Evolutionary conservation across 768 basidiomycete genomes (phyloP), one percentile per base, ranked within the genome.

Genomic region (Trametes cubensis): DNA sequence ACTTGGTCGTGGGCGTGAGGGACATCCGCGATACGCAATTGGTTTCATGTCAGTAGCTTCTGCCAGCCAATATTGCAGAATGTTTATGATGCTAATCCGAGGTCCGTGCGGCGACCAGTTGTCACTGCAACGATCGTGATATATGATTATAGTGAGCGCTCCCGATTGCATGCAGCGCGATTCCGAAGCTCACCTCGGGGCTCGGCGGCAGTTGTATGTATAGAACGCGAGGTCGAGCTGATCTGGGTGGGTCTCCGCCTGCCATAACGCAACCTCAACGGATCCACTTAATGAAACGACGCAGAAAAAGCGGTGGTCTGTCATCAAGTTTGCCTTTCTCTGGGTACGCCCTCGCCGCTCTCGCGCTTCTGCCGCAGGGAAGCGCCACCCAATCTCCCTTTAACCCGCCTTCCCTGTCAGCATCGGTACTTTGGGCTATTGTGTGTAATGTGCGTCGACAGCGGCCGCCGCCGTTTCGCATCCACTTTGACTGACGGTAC

Each of bases 391-490:
- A 58, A 54, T 28, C 40, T 46, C 60, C 39, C 23, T 18, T 38
- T 52, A 15, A 38, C 30, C 45, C 20, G 20, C 23, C 42, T 42
- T 39, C 39, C 30, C 21, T 25, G 14, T 2, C 39, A 73, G 72
- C 68, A 72, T 61, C 71, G 72, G 0, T 73, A 73, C 48, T 69
- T 73, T 42, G 72, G 72, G 6, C 49, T 73, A 7, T 23, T 66
- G n/a, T 69, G 67, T 59, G 68, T 71, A 4, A 30, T 71, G 72
- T 73, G 53, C 20, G 71, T 68, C 17, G n/a, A 20, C 18, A 6
- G 38, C 25, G 41, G 34, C 34, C 34, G 34, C 28, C 28, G 28
- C 34, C 25, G 42, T 25, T 55, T 23, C 34, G 18, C 15, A 14
- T 26, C 11, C 17, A 46, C 25, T 34, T n/a, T 44, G n/a, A 8